These are phyloP conservation scores for Yamadazyma friedrichii DNA, from an alignment of 1,139 yeast genomes.

Conservation along the genomic window DNA sequence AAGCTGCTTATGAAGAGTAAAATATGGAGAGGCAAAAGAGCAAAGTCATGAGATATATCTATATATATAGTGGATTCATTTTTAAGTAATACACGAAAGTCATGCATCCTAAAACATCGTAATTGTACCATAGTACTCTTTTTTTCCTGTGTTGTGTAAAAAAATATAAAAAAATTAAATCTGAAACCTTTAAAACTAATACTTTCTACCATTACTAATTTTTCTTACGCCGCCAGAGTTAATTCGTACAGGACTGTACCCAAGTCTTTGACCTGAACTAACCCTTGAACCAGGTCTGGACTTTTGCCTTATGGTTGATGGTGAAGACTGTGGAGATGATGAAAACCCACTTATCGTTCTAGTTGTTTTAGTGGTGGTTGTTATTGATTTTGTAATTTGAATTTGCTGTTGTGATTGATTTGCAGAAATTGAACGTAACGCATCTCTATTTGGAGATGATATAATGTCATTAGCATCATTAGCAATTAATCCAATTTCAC, in stretches of 20 bases:
- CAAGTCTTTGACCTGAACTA: conserved; percentile 22
- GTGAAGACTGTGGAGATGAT: conserved; percentile 40
- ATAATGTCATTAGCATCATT: conserved; percentile 15
- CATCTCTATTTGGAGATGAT: conserved; percentile 20
- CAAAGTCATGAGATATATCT: background rate
- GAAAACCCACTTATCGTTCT: conserved; percentile 47
- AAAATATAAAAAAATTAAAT: too few relatives aligned
- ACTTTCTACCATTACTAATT: conserved; percentile 27
- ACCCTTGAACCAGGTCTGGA: conserved; percentile 34
- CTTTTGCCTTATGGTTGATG: conserved; percentile 29
- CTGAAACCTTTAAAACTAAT: background rate
- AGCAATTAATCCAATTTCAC: conserved; percentile 17
- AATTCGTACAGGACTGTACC: conserved; percentile 22
- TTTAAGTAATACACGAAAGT: conserved; percentile 1
- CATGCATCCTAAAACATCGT: too few relatives aligned
- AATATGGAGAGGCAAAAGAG: background rate
- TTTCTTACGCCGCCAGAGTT: conserved; percentile 42
- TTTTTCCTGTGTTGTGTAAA: background rate
- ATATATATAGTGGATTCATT: conserved; percentile 1
- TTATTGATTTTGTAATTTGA: conserved; percentile 47
- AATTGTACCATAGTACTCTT: background rate
- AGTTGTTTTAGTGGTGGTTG: conserved; percentile 51
- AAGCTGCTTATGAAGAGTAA: conserved; percentile 43
- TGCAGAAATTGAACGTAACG: conserved; percentile 41
- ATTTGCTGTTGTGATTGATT: conserved; percentile 30